Evolutionary conservation across 2,329 filamentous ascomycete genomes (phyloP).

Genomic region (Paraphaeosphaeria minitans): DNA sequence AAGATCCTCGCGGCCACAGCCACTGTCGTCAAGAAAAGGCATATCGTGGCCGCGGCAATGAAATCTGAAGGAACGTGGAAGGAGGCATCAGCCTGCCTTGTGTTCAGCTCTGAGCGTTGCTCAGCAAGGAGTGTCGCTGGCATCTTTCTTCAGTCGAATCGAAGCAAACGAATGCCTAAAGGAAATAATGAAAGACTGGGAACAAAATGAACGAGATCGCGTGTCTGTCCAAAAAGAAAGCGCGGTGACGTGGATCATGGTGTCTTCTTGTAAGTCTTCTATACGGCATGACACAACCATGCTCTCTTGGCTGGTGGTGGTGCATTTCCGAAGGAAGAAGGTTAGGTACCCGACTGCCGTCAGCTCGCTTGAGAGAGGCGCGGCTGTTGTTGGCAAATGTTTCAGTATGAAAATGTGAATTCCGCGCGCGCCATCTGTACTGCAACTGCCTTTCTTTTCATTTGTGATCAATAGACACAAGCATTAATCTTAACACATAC

Average conservation of each 20-base stretch:
- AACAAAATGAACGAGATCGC: background rate
- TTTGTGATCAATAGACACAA: background rate
- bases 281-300: conserved; percentile 5
- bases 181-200: conserved; percentile 6
- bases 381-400: background rate
- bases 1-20: conserved; percentile 16
- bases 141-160: conserved; percentile 1
- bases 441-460: background rate
- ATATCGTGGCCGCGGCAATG: conserved; percentile 16
- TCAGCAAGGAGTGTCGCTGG: conserved; percentile 1
- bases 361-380: conserved; percentile 7
- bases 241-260: background rate
- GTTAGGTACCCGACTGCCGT: conserved; percentile 5
- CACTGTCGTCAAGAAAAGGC: conserved; percentile 16
- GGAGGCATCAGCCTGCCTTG: conserved; percentile 9
- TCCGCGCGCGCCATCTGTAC: background rate
- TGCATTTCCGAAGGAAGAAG: conserved; percentile 10
- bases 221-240: background rate
- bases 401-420: background rate
- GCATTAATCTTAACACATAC: background rate
- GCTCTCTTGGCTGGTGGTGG: conserved; percentile 5
- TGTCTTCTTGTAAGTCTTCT: conserved; percentile 9
- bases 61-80: conserved; percentile 14
- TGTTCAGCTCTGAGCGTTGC: conserved; percentile 2
- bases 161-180: conserved; percentile 7